These are phyloP conservation scores for Sphaerulina vaccinii DNA, from an alignment of 2,329 filamentous ascomycete species.

Conservation along the genomic window DNA sequence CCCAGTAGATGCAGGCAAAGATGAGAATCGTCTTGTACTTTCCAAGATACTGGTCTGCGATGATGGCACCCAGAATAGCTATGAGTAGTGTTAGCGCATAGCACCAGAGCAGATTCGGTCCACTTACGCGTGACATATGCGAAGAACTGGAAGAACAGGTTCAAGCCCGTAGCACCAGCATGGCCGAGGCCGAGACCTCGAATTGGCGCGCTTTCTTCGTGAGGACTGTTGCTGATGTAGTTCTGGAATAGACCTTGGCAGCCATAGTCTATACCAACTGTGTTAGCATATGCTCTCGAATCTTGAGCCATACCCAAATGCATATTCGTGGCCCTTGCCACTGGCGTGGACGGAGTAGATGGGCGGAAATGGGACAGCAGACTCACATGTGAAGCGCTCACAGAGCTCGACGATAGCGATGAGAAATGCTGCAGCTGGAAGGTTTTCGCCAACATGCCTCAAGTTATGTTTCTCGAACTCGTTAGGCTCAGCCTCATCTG, in stretches of 20 bases:
- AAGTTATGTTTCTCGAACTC: conserved; percentile 45
- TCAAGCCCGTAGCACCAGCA: conserved; percentile 36
- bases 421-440: conserved; percentile 49
- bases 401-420: conserved; percentile 52
- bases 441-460: conserved; percentile 47
- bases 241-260: conserved; percentile 51
- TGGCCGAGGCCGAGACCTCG: conserved; percentile 44
- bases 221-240: conserved; percentile 47
- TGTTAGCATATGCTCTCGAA: not conserved
- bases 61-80: conserved; percentile 46
- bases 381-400: conserved; percentile 48
- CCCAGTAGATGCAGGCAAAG: conserved; percentile 62
- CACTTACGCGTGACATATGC: conserved; percentile 45
- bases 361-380: too few relatives aligned
- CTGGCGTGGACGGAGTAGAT: too few relatives aligned
- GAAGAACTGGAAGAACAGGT: conserved; percentile 51
- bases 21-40: conserved; percentile 69
- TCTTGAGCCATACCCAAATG: too few relatives aligned
- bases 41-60: conserved; percentile 67
- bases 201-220: conserved; percentile 41
- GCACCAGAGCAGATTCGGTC: not conserved
- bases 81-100: not conserved
- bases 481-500: conserved; percentile 42
- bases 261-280: conserved; percentile 26
- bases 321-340: too few relatives aligned